Base-by-base conservation (phyloP, 148 eudicot species). In the Cornus suecica region DNA sequence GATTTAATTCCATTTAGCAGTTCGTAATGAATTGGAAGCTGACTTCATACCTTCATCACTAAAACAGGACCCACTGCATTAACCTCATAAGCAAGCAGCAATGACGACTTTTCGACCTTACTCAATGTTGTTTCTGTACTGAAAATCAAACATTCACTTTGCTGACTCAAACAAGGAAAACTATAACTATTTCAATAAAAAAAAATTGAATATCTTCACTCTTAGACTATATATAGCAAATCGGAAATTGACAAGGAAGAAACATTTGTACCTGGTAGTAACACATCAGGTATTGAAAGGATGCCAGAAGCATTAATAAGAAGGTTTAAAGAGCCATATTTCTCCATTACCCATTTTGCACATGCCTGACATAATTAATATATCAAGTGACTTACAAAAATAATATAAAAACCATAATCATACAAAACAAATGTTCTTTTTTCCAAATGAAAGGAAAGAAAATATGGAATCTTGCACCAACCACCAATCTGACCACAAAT, bases 41-140 rank as follows among this genome's bases (percentile, higher is more conserved):
- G 68, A 61, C 28, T 18, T 30, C 74, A 48, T 80, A 89, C 97
- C 99, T 95, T 95, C 76, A 85, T 82, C 20, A 92, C 97, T 66
- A 95, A 81, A 48, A 91, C 73, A 74, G 97, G 99, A 67, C 97
- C 99, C 56, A 92, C 93, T 45, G 99, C 92, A 87, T 95, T 95
- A 71, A 95, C 86, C 80, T 95, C 99, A 73, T 92, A 95, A 51
- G 96, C 80, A 68, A 88, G 85, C 84, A 95, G 72, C 85, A 92
- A 85, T 15, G 99, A 81, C 31, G 92, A 80, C 77, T 90, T 88
- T 69, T 91, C 83, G 70, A 95, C 84, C 79, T 95, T 95, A 80
- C 70, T 83, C 85, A 95, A 83, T 58, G 97, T 86, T 13, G 97
- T 95, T 82, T 95, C 99, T 94, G 86, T 83, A 82, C 79, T 74